phyloP scores from a whole-genome alignment of 2,329 filamentous ascomycete genomes.

The Hypoxylon sp. region DNA sequence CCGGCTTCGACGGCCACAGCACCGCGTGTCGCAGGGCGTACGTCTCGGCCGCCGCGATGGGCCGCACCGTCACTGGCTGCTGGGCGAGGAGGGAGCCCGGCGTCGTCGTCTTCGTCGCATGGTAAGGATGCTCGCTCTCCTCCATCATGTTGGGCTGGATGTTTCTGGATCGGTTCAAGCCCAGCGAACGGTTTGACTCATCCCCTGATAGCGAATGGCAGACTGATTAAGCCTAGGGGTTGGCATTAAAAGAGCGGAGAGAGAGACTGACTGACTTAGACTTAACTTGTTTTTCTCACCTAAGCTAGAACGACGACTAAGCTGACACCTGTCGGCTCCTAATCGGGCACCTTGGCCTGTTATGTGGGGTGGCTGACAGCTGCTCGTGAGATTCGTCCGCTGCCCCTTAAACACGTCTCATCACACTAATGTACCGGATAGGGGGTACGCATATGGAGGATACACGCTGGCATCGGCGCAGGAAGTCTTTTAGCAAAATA shows the following conservation, averaged over 20 bases:
- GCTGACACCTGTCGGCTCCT: constrained; percentile 25
- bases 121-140: constrained; percentile 14
- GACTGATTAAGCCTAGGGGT: constrained; percentile 1
- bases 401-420: constrained; percentile 3
- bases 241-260: constrained; percentile 12
- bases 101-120: not conserved
- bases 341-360: constrained; percentile 28
- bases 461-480: constrained; percentile 9
- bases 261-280: not conserved
- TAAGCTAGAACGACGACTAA: no score
- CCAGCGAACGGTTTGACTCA: constrained; percentile 7
- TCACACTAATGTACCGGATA: constrained; percentile 1
- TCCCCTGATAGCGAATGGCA: not conserved
- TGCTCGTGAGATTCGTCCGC: constrained; percentile 16
- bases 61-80: constrained; percentile 26
- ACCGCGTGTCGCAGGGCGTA: constrained; percentile 37
- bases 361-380: constrained; percentile 21
- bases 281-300: not conserved
- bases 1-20: constrained; percentile 38
- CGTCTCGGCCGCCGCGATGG: constrained; percentile 33
- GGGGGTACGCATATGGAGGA: constrained; percentile 22
- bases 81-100: constrained; percentile 1
- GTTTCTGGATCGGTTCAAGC: constrained; percentile 24
- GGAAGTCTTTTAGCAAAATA: constrained; percentile 11
- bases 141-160: constrained; percentile 28